phyloP scores from a whole-genome alignment of 768 basidiomycete genomes.

The Asterophora parasitica region DNA sequence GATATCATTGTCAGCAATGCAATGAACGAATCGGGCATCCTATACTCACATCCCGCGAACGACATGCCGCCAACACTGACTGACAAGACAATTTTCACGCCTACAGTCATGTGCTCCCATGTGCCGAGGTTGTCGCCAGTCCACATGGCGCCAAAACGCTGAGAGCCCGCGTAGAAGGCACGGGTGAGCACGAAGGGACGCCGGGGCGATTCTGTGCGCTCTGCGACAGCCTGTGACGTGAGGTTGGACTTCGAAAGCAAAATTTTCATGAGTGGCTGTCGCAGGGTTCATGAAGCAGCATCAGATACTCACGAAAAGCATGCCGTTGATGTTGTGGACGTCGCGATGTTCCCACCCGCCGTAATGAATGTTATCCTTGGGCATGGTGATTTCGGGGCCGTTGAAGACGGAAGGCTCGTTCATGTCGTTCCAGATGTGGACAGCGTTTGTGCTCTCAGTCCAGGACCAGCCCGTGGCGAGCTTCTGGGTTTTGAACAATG shows the following conservation, averaged over 20 bases:
- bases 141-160: conserved; percentile 97
- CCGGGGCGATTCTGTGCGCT: conserved; percentile 67
- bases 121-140: conserved; percentile 97
- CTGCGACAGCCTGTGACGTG: conserved; percentile 74
- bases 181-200: conserved; percentile 96
- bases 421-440: conserved; percentile 99
- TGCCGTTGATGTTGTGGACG: conserved; percentile 95
- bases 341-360: conserved; percentile 99
- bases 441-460: conserved; percentile 73
- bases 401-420: conserved; percentile 99
- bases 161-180: conserved; percentile 92
- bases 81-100: conserved; percentile 88
- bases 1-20: conserved; percentile 4
- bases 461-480: conserved; percentile 61
- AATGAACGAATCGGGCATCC: neutral
- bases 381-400: conserved; percentile 88
- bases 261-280: neutral
- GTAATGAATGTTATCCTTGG: conserved; percentile 67
- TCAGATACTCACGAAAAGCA: conserved; percentile 73
- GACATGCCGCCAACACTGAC: conserved; percentile 88
- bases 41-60: conserved; percentile 78
- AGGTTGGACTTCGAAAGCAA: conserved; percentile 64
- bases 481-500: conserved; percentile 65
- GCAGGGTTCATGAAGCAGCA: neutral
- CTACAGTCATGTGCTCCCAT: conserved; percentile 96